Evolutionary conservation across 176 grass and related monocot genomes (phyloP), one percentile per base, ranked within the genome.

Genomic region (Oryza punctata): DNA sequence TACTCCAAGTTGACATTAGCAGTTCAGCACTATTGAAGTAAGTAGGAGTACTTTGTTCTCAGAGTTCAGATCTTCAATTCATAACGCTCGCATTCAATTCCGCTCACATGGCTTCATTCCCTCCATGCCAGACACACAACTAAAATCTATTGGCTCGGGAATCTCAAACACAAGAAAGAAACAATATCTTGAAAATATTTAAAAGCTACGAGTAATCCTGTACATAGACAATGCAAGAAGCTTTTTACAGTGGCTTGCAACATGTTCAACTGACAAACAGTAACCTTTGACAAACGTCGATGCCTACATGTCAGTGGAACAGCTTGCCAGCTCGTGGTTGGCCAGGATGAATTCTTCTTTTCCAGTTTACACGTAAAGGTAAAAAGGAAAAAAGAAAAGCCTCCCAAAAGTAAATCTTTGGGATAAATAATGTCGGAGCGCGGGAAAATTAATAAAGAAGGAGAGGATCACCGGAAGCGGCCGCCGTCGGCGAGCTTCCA

Each of bases 401-500:
- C 5, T 1, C 43, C 4, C 12, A 57, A 30, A 11, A 43, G 46
- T 19, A 75, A 72, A 65, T 54, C 44, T 77, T 59, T 23, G 25
- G 45, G 37, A 40, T 40, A 7, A 49, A 68, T 63, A 78, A 83
- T 57, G 52, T 40, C 7, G 32, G 45, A 13, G 28, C 72, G 30
- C 2, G 50, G 37, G 65, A 40, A 15, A 33, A 29, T n/a, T 10
- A 33, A 37, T 32, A 54, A 44, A 77, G 18, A 44, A 77, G 18
- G 29, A 13, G 18, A 15, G 5, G 73, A 73, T 90, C 91, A 95
- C 41, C 82, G 87, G 78, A 91, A 92, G 76, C 86, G 88, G 25
- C 96, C 88, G 44, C 85, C 81, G 76, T 91, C 87, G 81, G 96
- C 91, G 28, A 93, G 85, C 82, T 95, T 98, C 81, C 89, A 87